Base-by-base conservation (phyloP, 768 basidiomycete species). In the Mycena galopus region DNA sequence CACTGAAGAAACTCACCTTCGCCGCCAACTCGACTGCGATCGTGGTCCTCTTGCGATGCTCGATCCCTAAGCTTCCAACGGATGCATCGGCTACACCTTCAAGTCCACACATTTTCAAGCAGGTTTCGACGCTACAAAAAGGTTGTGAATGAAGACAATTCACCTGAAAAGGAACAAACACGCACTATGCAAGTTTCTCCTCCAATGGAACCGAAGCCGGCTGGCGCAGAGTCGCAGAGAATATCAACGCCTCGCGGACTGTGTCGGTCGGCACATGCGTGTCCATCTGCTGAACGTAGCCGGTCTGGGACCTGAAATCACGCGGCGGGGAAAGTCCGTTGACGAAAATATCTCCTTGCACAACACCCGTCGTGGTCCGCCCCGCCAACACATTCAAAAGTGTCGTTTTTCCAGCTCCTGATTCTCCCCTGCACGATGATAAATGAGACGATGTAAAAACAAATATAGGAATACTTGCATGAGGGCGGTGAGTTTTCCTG, bases 221-320 rank as follows among this genome's bases (percentile, higher is more conserved):
- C 78, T 96, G 95, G 37, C 95, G 91, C 37, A 96, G 84, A 63
- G 87, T n/a, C n/a, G n/a, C n/a, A n/a, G n/a, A n/a, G n/a, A n/a
- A n/a, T n/a, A n/a, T n/a, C n/a, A n/a, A n/a, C 0, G 95, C 94
- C 77, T 96, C 94, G 32, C 93, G 88, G 17, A 96, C 94, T 10
- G 94, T 96, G 2, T 90, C 82, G 11, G 91, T 89, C 27, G 90
- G 87, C 23, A 93, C 86, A 81, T 96, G 96, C 0, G 91, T 92
- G 75, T 95, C 94, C 86, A 89, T 89, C 78, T 97, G 96, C 77
- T 97, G 95, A 69, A 92, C 94, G 77, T 96, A 96, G 0, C 94
- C 95, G 72, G 90, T 93, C 83, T 92, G 91, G 68, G 92, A 84
- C 74, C 88, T 86, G 75, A 92, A 93, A 73, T 93, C 88, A 0